Evolutionary conservation across 2,329 filamentous ascomycete genomes (phyloP).

Genomic region (Ophiostoma populinum): DNA sequence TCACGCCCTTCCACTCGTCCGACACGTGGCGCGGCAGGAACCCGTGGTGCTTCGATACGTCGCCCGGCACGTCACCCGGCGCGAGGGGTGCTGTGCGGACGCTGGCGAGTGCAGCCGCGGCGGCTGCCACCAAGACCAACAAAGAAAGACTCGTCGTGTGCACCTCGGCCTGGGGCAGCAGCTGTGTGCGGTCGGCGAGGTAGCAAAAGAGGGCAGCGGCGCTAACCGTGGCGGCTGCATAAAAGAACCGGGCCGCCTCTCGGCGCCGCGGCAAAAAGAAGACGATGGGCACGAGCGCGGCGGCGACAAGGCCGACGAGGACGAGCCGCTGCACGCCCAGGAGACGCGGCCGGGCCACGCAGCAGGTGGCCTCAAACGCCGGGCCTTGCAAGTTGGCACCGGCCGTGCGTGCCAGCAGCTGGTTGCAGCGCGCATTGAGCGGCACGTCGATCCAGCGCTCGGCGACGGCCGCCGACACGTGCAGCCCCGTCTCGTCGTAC

Average conservation of each 20-base stretch:
- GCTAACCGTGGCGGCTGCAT: background rate
- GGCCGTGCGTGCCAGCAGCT: conserved; percentile 16
- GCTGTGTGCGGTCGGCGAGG: conserved; percentile 34
- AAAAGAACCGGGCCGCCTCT: background rate
- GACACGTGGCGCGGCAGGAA: conserved; percentile 38
- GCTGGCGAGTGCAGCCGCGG: no score
- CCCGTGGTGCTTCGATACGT: background rate
- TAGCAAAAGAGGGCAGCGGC: conserved; percentile 25
- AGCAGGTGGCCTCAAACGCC: conserved; percentile 34
- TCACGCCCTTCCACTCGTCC: conserved; percentile 50
- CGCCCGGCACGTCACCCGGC: no score
- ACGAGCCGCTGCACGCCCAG: conserved; percentile 19
- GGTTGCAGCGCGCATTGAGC: conserved; percentile 38
- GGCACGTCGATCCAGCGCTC: conserved; percentile 32
- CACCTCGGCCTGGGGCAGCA: conserved; percentile 34
- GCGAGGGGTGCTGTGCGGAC: no score
- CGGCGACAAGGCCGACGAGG: background rate
- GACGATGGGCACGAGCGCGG: background rate
- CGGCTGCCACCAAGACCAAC: no score
- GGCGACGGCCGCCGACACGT: conserved; percentile 28
- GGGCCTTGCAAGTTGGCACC: conserved; percentile 14
- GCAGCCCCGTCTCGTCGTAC: conserved; percentile 30
- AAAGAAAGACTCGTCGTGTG: no score
- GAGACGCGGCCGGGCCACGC: conserved; percentile 23
- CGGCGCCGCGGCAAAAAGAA: background rate